Evolutionary conservation across 2,329 filamentous ascomycete genomes (phyloP).

Genomic region (Trichophyton simii): DNA sequence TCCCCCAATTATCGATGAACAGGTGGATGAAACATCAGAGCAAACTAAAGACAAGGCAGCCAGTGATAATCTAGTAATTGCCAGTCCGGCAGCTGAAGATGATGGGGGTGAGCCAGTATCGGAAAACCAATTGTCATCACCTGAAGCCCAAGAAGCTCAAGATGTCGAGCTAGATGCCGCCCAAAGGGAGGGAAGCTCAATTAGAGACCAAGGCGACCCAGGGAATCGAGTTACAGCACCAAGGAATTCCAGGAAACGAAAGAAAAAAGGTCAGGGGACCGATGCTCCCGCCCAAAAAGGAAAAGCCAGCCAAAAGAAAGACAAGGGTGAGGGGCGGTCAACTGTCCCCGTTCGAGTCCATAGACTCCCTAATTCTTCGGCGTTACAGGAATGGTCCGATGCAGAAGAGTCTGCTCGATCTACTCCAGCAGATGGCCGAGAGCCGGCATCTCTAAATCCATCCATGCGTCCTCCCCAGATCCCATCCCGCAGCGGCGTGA

Average conservation of each 20-base stretch:
- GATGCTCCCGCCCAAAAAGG: background rate
- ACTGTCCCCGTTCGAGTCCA: constrained; percentile 31
- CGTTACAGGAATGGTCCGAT: constrained; percentile 17
- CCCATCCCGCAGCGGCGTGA: constrained; percentile 34
- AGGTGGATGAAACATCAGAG: background rate
- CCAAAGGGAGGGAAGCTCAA: background rate
- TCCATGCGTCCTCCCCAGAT: constrained; percentile 22
- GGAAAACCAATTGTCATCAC: background rate
- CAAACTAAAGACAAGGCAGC: background rate
- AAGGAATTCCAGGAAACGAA: background rate
- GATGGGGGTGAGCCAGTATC: background rate
- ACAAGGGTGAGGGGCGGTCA: background rate
- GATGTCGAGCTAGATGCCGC: background rate
- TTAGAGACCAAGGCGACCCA: background rate
- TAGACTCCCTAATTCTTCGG: constrained; percentile 26
- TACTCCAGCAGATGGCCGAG: constrained; percentile 14
- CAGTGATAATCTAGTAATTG: background rate
- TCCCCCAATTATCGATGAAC: background rate
- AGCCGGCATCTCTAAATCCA: constrained; percentile 19
- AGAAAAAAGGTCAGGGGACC: background rate
- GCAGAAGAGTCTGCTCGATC: constrained; percentile 18
- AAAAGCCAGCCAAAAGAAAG: background rate
- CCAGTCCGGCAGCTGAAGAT: background rate
- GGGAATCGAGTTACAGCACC: background rate
- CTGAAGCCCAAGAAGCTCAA: background rate